Base-by-base conservation (phyloP, 1,284 basidiomycete genomes). In the Coriolopsis trogii region DNA sequence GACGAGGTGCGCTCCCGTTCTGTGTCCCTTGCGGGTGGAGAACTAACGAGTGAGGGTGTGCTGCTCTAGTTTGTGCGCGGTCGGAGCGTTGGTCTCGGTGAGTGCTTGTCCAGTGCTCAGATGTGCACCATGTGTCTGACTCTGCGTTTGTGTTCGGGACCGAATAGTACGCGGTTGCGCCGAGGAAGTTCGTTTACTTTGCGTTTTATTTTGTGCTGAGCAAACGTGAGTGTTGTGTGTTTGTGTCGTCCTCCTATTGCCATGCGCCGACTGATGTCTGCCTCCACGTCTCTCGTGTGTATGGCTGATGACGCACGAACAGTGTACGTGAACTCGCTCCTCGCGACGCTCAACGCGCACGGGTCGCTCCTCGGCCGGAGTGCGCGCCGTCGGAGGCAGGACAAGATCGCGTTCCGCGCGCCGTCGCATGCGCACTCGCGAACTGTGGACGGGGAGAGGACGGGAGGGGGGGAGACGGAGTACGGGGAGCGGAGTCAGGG, bases 151-250 rank as follows among this genome's bases (percentile, higher is more conserved):
- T 30, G 16, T 30, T 8, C 29, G 29, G 8, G 38, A 15, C 21
- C 16, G 21, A 8, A 7, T 21, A 55, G 53, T 55, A 55, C 34
- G 39, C 53, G 4, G 20, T 30, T 2, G 25, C 25, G 24, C 49
- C 49, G 13, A 20, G 23, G 20, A 48, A 48, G 45, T 55, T 48
- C 38, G 33, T 55, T 28, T 55, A 51, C 38, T 47, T 47, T 16
- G 49, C 49, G 10, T 55, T 51, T 38, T 55, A 51, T 46, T 51
- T 55, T 39, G 49, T 46, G 3, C 42, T 47, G 20, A 55, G 53
- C 49, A 55, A 55, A 30, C n/a, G n/a, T n/a, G n/a, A n/a, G n/a
- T n/a, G n/a, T n/a, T 20, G 53, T 55, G 21, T 20, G 48, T 41
- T 12, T 13, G n/a, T 20, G 4, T 15, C 4, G 4, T 13, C 30